A percentile compares a stretch with the other conserved stretches of the same genome.
Conservation (phyloP, 1,284 basidiomycete genomes). For the Malassezia pachydermatis region DNA sequence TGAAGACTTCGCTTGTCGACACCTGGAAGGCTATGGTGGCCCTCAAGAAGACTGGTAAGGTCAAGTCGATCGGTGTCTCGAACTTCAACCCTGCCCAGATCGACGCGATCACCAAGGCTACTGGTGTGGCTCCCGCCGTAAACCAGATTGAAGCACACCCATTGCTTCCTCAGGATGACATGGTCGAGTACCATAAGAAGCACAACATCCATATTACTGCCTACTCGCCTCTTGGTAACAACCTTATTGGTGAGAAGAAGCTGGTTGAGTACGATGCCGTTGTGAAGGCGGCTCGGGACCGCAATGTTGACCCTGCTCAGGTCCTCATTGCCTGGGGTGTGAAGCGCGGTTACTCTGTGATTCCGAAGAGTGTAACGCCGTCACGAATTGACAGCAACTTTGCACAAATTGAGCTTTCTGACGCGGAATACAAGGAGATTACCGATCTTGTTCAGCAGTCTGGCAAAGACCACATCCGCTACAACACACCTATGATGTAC, state of each 20-base stretch:
- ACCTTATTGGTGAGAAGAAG: slow-evolving; percentile 28
- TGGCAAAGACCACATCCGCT: slow-evolving; percentile 38
- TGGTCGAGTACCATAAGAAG: slow-evolving; percentile 29
- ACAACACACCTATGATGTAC: slow-evolving; percentile 39
- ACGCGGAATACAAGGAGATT: slow-evolving; percentile 44
- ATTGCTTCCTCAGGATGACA: slow-evolving; percentile 42
- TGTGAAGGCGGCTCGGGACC: slow-evolving; percentile 44
- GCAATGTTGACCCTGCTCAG: slow-evolving; percentile 43
- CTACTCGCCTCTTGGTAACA: slow-evolving; percentile 50
- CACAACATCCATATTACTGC: slow-evolving; percentile 48
- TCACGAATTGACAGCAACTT: slow-evolving; percentile 48
- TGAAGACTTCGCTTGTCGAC: slow-evolving; percentile 58
- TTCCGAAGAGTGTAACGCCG: slow-evolving; percentile 49
- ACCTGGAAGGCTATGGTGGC: slow-evolving; percentile 71
- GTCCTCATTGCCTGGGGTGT: slow-evolving; percentile 50
- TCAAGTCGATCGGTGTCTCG: slow-evolving; percentile 56
- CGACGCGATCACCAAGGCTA: slow-evolving; percentile 62
- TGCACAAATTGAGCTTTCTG: slow-evolving; percentile 38
- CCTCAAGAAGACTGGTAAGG: slow-evolving; percentile 50
- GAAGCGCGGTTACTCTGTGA: slow-evolving; percentile 46
- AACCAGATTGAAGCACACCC: slow-evolving; percentile 83
- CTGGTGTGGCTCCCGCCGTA: slow-evolving; percentile 64
- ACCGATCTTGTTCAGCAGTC: slow-evolving; percentile 26
- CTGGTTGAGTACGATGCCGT: slow-evolving; percentile 45
- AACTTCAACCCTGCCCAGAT: slow-evolving; percentile 66